Evolutionary conservation across 176 grass and related monocot species (phyloP), one percentile per base, ranked within the genome.

Genomic region (Thalia dealbata): DNA sequence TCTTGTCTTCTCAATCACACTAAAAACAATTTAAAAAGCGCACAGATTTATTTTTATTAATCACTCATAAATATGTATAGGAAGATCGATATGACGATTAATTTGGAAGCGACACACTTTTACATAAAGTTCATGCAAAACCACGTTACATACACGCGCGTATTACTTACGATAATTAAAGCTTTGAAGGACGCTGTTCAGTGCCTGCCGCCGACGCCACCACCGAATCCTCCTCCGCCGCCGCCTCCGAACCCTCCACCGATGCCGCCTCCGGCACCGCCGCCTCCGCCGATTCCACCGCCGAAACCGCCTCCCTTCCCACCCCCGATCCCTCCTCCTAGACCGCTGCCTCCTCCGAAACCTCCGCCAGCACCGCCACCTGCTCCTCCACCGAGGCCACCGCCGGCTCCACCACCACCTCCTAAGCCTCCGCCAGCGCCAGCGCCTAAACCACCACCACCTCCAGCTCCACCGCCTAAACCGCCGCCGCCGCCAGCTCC

Each of bases 281-380:
- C 23, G 0, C 70, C 70, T 19, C 15, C 70, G 3, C 78, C 78
- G 14, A 2, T 3, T 0, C 78, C 70, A 0, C 70, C 70, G 13
- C 70, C 70, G 2, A 0, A 42, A 32, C 44, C 60, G 0, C 58
- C 54, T n/a, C n/a, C n/a, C n/a, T n/a, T 0, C 23, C 67, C 68
- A 32, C 44, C 60, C 1, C 58, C 54, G 6, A 32, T 22, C 0
- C 38, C 50, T 10, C 30, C 38, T 0, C 78, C 66, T 15, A 16
- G 22, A 1, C 71, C 82, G 3, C 62, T 54, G 0, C 80, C 80
- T 4, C 18, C 35, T 0, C 73, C 80, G 0, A 43, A 21, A 5
- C 81, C 81, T 4, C 26, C 74, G 3, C 82, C 82, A 13, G 19
- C 23, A 2, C 75, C 75, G 4, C 2, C 32, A 3, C 80, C 81